Evolutionary conservation across 148 eudicot genomes (phyloP).

Genomic region (Rhododendron mucronatum): DNA sequence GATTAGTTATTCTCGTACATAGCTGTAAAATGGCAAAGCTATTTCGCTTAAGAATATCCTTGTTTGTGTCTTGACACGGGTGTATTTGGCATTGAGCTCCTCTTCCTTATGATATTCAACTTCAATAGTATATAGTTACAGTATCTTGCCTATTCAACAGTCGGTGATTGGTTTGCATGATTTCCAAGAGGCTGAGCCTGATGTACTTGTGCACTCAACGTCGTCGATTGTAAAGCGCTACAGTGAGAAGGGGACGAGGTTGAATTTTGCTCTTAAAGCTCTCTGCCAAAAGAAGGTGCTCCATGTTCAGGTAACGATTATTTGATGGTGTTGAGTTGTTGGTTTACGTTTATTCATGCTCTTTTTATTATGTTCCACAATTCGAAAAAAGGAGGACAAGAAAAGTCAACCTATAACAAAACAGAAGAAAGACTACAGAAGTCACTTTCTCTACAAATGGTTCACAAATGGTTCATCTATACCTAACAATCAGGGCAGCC

Average conservation of each 20-base stretch:
- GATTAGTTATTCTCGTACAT: neutral
- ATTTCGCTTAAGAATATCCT: neutral
- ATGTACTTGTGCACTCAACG: constrained; percentile 45
- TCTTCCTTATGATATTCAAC: neutral
- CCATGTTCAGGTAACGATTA: constrained; percentile 34
- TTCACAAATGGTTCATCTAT: neutral
- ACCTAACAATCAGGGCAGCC: neutral
- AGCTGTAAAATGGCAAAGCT: neutral
- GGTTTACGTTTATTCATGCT: neutral
- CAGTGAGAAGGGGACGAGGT: constrained; percentile 21
- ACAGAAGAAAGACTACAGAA: neutral
- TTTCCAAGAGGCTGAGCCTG: constrained; percentile 50
- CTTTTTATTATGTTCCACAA: neutral
- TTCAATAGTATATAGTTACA: neutral
- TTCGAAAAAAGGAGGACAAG: neutral
- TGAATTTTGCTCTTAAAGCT: constrained; percentile 35
- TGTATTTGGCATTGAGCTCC: neutral
- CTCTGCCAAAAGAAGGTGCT: constrained; percentile 50
- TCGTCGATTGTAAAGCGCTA: constrained; percentile 31
- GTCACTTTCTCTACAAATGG: neutral
- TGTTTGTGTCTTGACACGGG: neutral
- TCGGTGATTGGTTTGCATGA: constrained; percentile 33
- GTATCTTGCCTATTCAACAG: constrained; percentile 18
- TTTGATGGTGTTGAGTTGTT: neutral
- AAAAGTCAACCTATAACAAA: neutral